A percentile compares a stretch with the other conserved stretches of the same genome.
phyloP scores from a whole-genome alignment of 306 rosid genomes.

The Gastrolobium bilobum region DNA sequence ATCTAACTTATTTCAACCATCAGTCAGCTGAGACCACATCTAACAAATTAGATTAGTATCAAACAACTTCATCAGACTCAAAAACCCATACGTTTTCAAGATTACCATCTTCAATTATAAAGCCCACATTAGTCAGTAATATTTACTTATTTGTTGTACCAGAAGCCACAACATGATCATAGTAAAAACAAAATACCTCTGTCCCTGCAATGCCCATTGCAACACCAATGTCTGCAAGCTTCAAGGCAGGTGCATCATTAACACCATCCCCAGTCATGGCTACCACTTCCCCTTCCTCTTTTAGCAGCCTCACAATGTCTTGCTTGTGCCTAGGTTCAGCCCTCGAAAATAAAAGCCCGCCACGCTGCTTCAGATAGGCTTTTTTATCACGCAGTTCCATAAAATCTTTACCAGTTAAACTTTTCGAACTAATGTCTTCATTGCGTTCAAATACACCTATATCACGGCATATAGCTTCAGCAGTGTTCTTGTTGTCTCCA shows the following conservation, averaged over 20 bases:
- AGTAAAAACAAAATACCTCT: conserved; percentile 64
- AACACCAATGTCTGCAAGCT: conserved; percentile 95
- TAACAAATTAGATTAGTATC: neutral
- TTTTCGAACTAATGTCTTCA: conserved; percentile 73
- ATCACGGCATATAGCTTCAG: conserved; percentile 94
- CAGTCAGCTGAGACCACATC: conserved; percentile 4
- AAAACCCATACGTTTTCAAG: conserved; percentile 20
- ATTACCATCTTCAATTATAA: conserved; percentile 27
- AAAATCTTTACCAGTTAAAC: conserved; percentile 86
- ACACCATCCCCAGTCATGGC: conserved; percentile 98
- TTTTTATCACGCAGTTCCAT: conserved; percentile 66
- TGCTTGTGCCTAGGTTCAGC: conserved; percentile 98
- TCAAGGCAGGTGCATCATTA: conserved; percentile 97
- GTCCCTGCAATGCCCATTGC: conserved; percentile 99
- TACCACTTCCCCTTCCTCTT: conserved; percentile 87
- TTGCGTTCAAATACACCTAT: conserved; percentile 79
- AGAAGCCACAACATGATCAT: neutral
- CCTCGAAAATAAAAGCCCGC: conserved; percentile 94
- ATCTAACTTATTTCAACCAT: conserved; percentile 21
- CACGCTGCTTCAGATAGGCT: conserved; percentile 66
- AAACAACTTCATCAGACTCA: conserved; percentile 10
- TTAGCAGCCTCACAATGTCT: conserved; percentile 91
- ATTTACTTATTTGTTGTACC: conserved; percentile 3
- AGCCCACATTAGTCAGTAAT: conserved; percentile 5
- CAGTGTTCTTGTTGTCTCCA: conserved; percentile 93